Base-by-base conservation (phyloP, 306 rosid species). In the Quercus ilex region DNA sequence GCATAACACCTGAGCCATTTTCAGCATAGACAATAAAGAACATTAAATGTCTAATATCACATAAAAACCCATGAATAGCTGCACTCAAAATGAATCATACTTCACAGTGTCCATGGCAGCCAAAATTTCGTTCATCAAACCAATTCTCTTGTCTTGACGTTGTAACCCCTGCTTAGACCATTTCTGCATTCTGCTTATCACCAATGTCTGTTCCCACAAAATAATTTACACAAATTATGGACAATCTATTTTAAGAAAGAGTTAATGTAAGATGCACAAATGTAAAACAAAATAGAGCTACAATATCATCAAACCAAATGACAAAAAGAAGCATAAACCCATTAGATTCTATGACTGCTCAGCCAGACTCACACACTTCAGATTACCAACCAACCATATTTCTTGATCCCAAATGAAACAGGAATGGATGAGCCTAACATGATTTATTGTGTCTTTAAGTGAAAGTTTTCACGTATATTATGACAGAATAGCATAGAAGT, bases 31-130 rank as follows among this genome's bases (percentile, higher is more conserved):
- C 69, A 78, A 75, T 72, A 80, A 57, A 26, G 58, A 57, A 28
- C 43, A 78, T 80, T 33, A 68, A 83, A 85, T 23, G 73, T 62
- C 75, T 14, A 7, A 78, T 23, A 53, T 72, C 21, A 55, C 28
- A 67, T 20, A 21, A 21, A 6, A 19, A 51, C 26, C 49, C 52
- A 69, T 21, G 38, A 25, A 43, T 13, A 62, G 73, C 49, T 10
- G 41, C 68, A 57, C 33, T 49, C n/a, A 65, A 71, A 41, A 69
- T 67, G 70, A 80, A 74, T 14, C 94, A 83, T 89, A 95, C 99
- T 95, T 95, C 79, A 95, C 96, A 74, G 93, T 90, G 84, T 95
- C 99, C 98, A 95, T 95, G 15, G 99, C 98, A 51, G 99, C 98
- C 79, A 95, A 88, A 81, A 95, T 87, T 86, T 95, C 99, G 88